phyloP scores from a whole-genome alignment of 257 asterid genomes.

The Anisodus acutangulus region DNA sequence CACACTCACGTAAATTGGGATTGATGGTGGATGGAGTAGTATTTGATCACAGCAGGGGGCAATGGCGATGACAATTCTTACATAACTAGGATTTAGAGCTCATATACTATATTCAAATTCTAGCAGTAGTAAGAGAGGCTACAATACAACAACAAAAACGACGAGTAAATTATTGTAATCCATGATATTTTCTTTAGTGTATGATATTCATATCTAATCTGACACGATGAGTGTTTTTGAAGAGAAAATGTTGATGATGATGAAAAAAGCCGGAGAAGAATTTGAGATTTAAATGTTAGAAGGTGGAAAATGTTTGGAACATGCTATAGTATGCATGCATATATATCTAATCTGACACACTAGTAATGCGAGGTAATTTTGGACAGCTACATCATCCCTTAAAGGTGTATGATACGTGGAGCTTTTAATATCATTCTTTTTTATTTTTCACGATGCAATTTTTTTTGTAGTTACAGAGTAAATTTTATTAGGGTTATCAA shows the following conservation, averaged over 20 bases:
- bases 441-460: too few relatives aligned
- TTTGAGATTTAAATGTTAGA: too few relatives aligned
- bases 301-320: not conserved
- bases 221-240: not conserved
- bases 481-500: not conserved
- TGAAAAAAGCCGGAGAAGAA: too few relatives aligned
- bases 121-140: not conserved
- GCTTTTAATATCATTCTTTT: not conserved
- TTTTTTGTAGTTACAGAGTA: not conserved
- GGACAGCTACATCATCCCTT: not conserved
- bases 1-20: too few relatives aligned
- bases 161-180: constrained; percentile 1
- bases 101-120: not conserved
- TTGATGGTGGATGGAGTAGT: not conserved
- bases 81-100: not conserved
- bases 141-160: constrained; percentile 1
- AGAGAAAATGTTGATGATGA: too few relatives aligned
- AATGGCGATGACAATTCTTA: not conserved
- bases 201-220: not conserved
- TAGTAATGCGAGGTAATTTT: not conserved
- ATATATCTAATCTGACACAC: not conserved
- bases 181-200: not conserved
- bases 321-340: not conserved
- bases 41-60: not conserved
- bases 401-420: not conserved